Evolutionary conservation across 2,329 filamentous ascomycete species (phyloP), one percentile per base, ranked within the genome.

Genomic region (Pseudogymnoascus sp.): DNA sequence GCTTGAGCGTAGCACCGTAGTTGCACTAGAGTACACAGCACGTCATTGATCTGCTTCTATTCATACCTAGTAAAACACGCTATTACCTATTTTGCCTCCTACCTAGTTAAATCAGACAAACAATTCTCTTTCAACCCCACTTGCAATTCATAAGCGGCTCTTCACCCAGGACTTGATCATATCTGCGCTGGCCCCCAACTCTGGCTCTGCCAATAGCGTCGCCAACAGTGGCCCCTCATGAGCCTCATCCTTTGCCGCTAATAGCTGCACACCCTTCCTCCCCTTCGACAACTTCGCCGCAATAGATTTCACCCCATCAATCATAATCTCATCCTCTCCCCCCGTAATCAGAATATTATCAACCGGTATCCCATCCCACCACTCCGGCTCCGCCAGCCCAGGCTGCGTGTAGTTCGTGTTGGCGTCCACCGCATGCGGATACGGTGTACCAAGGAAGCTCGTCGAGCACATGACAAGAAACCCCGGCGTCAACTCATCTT

Each of bases 351-450:
- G 68, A 1, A 86, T 74, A 44, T 79, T 76, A 19, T 76, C 73
- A 2, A 82, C 76, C 0, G 78, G 75, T 11, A 83, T 74, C 1
- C 74, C 76, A 8, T 75, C 69, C 77, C 81, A 87, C 84, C 84
- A 87, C 1, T 77, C 75, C 3, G 74, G 62, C 1, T 78, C 74
- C 1, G 83, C 84, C 6, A 69, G 68, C 7, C 74, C 73, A 0
- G 84, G 75, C 69, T 86, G 80, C 31, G 76, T 84, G 68, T 86
- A 88, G 47, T 77, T 74, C 65, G 84, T 81, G 24, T 62, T 62
- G 8, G 60, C 62, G 70, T 68, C 19, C 63, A 62, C 29, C 70
- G 67, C 50, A 38, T 71, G 69, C 0, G 68, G 69, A 4, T 67
- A 66, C 1, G 59, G 21, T 6, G 42, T 62, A 29, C 76, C 78